A percentile compares a stretch with the other conserved stretches of the same genome.
These are phyloP conservation scores for Sphenostylis stenocarpa DNA, from an alignment of 306 rosid genomes.

Conservation along the genomic window DNA sequence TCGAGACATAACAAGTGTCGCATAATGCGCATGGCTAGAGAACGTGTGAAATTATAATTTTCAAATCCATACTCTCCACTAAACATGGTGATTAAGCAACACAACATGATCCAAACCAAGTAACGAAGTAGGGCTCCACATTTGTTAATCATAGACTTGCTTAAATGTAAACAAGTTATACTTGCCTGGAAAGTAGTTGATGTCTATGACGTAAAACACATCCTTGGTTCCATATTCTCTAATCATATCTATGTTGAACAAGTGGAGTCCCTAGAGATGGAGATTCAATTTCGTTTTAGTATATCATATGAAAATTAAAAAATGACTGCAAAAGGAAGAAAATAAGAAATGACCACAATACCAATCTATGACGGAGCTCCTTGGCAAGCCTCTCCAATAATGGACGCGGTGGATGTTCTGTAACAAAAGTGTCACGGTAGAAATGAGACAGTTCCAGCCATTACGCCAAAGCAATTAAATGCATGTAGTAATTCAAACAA, in stretches of 20 bases:
- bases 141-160: not conserved
- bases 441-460: constrained; percentile 14
- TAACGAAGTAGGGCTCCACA: not conserved
- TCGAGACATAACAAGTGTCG: not conserved
- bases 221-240: constrained; percentile 56
- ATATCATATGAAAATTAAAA: constrained; percentile 6
- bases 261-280: constrained; percentile 46
- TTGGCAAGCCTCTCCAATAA: constrained; percentile 53
- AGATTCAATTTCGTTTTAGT: constrained; percentile 23
- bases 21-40: not conserved
- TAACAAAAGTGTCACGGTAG: constrained; percentile 21
- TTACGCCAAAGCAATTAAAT: constrained; percentile 17
- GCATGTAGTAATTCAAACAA: not conserved
- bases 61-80: too few species aligned
- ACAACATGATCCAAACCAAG: not conserved
- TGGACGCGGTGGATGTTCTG: constrained; percentile 56
- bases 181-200: constrained; percentile 63
- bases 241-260: constrained; percentile 60
- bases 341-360: not conserved
- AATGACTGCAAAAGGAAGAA: not conserved
- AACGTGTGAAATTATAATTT: too few species aligned
- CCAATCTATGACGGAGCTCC: constrained; percentile 54
- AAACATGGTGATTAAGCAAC: too few species aligned
- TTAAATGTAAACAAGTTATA: constrained; percentile 18
- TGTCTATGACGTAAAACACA: constrained; percentile 57